Conservation (phyloP, 495 filamentous ascomycete genomes). For the Talaromyces proteolyticus region DNA sequence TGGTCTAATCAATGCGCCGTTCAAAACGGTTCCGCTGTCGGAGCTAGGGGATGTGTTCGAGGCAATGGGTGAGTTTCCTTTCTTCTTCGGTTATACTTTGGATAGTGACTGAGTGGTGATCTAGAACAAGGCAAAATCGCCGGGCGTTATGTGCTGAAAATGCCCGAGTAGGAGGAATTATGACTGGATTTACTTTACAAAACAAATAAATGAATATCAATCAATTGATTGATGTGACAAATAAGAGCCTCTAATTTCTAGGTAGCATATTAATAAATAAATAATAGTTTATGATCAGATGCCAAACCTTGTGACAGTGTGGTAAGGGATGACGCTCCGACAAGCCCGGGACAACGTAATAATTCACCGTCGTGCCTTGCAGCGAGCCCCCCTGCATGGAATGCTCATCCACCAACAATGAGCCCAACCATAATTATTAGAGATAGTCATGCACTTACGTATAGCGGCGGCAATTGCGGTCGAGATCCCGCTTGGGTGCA, state of each 20-base stretch:
- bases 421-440: not conserved
- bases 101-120: not conserved
- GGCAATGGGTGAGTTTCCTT: conserved; percentile 48
- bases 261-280: too few species aligned
- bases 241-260: too few species aligned
- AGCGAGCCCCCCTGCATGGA: not conserved
- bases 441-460: too few species aligned
- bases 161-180: too few species aligned
- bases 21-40: conserved; percentile 73
- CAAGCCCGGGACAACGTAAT: not conserved
- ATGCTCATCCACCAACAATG: not conserved
- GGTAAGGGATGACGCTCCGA: not conserved
- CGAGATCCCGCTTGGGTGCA: too few species aligned
- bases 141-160: conserved; percentile 82
- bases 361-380: not conserved
- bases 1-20: conserved; percentile 79
- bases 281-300: too few species aligned
- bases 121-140: conserved; percentile 68
- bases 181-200: too few species aligned
- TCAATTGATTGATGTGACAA: too few species aligned
- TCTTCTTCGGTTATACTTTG: conserved; percentile 1
- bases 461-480: not conserved
- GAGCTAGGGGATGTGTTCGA: conserved; percentile 74
- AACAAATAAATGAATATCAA: too few species aligned
- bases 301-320: too few species aligned